Evolutionary conservation across 1,284 basidiomycete species (phyloP), one percentile per base, ranked within the genome.

Genomic region (Fomitopsis pinicola): DNA sequence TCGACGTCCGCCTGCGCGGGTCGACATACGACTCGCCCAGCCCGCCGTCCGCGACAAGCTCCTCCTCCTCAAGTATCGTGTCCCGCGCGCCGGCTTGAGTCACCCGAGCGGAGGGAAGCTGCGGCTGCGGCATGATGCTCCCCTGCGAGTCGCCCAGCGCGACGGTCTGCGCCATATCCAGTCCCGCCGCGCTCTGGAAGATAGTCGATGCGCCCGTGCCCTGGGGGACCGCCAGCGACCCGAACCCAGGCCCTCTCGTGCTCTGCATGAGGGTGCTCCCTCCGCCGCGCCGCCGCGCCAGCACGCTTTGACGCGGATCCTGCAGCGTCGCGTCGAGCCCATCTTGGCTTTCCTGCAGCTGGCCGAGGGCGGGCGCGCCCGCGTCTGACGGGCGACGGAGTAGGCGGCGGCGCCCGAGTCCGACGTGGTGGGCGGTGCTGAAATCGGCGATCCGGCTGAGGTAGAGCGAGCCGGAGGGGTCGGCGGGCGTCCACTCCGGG

Each of bases 401-500:
- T 59, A 69, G 63, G 22, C 68, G 69, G 5, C 69, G 68, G 1
- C 70, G 69, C 50, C 68, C 67, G 53, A 70, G 66, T n/a, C 68
- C 71, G 30, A 67, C 45, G 58, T 72, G 67, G 64, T 73, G 66
- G 3, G 79, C 75, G 57, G 80, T 81, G 59, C 77, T 83, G 64
- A 88, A 77, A 61, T 92, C 90, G 1, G 91, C 88, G 74, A 97
- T 87, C 52, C 90, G 84, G 67, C 84, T 91, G 52, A 97, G 84
- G 72, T 94, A 95, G 14, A 95, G 78, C 1, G 93, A 95, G 6
- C 92, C 88, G 15, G 88, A 83, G 0, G 92, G 92, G 72, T 98
- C 94, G 2, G 84, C 80, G 1, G 95, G 95, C 66, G 87, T 91
- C 95, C 95, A 98, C 69, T 95, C 93, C 10, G 95, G 95, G 76